phyloP scores from a whole-genome alignment of 1,284 basidiomycete genomes.

The Austroboletus novae-zelandiae region DNA sequence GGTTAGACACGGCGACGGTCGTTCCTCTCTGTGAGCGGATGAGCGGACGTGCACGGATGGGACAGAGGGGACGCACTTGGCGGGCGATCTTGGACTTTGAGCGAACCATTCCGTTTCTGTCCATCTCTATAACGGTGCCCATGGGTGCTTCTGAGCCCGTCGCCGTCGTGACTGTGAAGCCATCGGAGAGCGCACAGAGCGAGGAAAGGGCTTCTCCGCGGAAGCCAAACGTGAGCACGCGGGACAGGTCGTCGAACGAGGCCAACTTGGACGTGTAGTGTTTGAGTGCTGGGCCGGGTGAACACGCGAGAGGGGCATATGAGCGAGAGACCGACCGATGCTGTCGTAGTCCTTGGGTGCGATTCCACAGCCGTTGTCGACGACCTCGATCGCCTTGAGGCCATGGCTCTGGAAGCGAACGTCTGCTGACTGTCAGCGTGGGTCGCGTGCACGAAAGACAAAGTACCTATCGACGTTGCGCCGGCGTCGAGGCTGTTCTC shows the following conservation, averaged over 20 bases:
- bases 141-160: constrained; percentile 71
- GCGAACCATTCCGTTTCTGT: constrained; percentile 57
- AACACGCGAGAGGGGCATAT: background rate
- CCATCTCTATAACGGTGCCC: constrained; percentile 76
- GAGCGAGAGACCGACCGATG: constrained; percentile 57
- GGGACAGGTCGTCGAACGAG: constrained; percentile 72
- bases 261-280: constrained; percentile 93
- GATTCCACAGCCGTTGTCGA: constrained; percentile 93
- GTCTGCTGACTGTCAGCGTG: constrained; percentile 49
- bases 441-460: background rate
- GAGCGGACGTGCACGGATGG: background rate
- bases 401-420: constrained; percentile 91
- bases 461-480: constrained; percentile 77
- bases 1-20: constrained; percentile 70
- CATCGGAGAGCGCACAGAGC: constrained; percentile 81
- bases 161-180: constrained; percentile 71
- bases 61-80: constrained; percentile 50
- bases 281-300: constrained; percentile 65
- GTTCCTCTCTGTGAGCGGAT: constrained; percentile 70
- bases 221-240: constrained; percentile 89
- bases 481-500: constrained; percentile 97
- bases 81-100: constrained; percentile 63
- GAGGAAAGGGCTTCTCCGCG: constrained; percentile 95
- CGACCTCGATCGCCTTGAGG: constrained; percentile 81
- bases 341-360: constrained; percentile 71